These are phyloP conservation scores for Entomophthora muscae DNA, from an alignment of 371 early-diverging fungal species.

Conservation along the genomic window DNA sequence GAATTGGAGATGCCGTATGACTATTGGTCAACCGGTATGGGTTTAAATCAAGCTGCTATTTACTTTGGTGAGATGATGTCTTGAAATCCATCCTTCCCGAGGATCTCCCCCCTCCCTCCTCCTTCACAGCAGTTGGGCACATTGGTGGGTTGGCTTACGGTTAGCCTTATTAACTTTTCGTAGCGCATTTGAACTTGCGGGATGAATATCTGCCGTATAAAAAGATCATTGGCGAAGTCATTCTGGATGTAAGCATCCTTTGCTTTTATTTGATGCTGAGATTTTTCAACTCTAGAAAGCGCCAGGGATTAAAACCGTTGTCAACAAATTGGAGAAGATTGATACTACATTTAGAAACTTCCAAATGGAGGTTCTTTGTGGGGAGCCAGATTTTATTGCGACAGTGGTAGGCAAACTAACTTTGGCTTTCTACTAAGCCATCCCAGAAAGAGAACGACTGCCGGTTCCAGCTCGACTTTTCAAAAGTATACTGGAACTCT, in stretches of 20 bases:
- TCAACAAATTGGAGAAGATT: constrained; percentile 88
- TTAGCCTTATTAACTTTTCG: neutral
- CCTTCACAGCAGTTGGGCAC: constrained; percentile 90
- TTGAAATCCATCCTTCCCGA: constrained; percentile 81
- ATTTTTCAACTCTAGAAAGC: constrained; percentile 46
- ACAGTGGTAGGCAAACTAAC: constrained; percentile 40
- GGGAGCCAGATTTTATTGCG: constrained; percentile 65
- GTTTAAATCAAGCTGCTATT: neutral
- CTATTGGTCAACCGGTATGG: constrained; percentile 55
- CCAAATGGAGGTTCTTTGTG: constrained; percentile 92
- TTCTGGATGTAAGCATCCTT: constrained; percentile 56
- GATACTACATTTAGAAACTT: constrained; percentile 92
- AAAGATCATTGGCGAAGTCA: constrained; percentile 75
- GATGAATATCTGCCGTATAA: constrained; percentile 82
- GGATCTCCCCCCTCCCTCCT: constrained; percentile 54
- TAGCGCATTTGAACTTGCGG: constrained; percentile 89
- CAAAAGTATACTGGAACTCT: constrained; percentile 98
- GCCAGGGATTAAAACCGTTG: constrained; percentile 73
- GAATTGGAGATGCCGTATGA: constrained; percentile 43
- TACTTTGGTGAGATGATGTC: constrained; percentile 47
- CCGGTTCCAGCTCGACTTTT: constrained; percentile 85
- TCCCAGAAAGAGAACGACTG: constrained; percentile 77
- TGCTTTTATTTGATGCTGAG: neutral
- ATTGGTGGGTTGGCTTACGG: constrained; percentile 38
- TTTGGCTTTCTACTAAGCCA: neutral